These are phyloP conservation scores for Dalbergia cochinchinensis DNA, from an alignment of 306 rosid genomes.

Conservation along the genomic window DNA sequence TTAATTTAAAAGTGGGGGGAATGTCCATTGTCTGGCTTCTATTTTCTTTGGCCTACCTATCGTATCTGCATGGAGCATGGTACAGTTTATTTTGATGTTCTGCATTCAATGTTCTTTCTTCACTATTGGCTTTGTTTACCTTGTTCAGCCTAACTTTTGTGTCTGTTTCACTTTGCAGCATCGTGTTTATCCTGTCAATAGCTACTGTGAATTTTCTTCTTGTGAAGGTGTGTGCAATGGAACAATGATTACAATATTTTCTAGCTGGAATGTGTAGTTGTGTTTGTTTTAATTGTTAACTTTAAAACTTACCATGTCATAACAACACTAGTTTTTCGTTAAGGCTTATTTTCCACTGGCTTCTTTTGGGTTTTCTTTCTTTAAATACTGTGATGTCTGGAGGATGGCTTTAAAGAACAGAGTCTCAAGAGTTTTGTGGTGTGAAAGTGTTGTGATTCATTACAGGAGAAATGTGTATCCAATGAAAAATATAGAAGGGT, in stretches of 20 bases:
- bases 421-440: not conserved
- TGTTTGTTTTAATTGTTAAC: conserved; percentile 32
- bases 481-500: conserved; percentile 12
- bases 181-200: conserved; percentile 74
- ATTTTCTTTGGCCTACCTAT: conserved; percentile 74
- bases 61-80: conserved; percentile 96
- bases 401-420: conserved; percentile 3
- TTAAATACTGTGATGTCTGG: not conserved
- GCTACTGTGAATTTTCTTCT: conserved; percentile 79
- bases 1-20: conserved; percentile 69
- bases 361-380: conserved; percentile 10
- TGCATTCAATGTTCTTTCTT: conserved; percentile 19
- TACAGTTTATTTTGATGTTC: conserved; percentile 44
- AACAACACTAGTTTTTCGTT: not conserved
- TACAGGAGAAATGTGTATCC: not conserved
- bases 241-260: conserved; percentile 23
- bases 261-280: conserved; percentile 14
- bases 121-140: conserved; percentile 35
- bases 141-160: conserved; percentile 27
- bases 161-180: conserved; percentile 58
- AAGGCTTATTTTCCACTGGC: not conserved
- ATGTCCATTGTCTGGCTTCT: conserved; percentile 87
- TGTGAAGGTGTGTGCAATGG: conserved; percentile 73
- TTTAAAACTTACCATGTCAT: conserved; percentile 14
- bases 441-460: not conserved